Percentiles rank a stretch among this genome's conserved stretches.
These are phyloP conservation scores for Torrubiella hemipterigena DNA, from an alignment of 2,329 filamentous ascomycete genomes.

Conservation along the genomic window DNA sequence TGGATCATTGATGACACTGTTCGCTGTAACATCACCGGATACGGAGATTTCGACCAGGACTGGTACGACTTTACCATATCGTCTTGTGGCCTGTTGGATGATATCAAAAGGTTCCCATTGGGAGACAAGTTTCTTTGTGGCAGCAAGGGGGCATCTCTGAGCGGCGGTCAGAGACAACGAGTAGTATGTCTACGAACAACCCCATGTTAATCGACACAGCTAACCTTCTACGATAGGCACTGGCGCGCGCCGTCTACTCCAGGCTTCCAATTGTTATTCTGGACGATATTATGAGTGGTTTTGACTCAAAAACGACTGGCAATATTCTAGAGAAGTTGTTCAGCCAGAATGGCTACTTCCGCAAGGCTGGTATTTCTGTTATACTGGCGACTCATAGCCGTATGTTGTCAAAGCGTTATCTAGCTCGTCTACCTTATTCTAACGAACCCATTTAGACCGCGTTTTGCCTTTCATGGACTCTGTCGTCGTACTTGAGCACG, in stretches of 20 bases:
- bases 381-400: too few species aligned
- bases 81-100: conserved; percentile 3
- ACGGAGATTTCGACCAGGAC: not conserved
- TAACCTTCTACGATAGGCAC: not conserved
- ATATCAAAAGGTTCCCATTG: not conserved
- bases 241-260: conserved; percentile 4
- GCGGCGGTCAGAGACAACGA: conserved; percentile 5
- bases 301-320: not conserved
- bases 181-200: conserved; percentile 1
- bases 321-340: not conserved
- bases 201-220: not conserved
- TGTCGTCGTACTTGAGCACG: too few species aligned
- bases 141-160: conserved; percentile 3
- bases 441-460: too few species aligned
- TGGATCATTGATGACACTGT: conserved; percentile 5
- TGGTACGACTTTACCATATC: conserved; percentile 3
- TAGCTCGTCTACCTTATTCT: too few species aligned
- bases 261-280: conserved; percentile 2
- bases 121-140: conserved; percentile 2
- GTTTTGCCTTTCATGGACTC: too few species aligned
- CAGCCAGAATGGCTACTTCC: not conserved
- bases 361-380: not conserved
- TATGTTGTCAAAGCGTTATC: too few species aligned
- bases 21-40: conserved; percentile 2
- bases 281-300: conserved; percentile 4